These are phyloP conservation scores for Rosa rugosa DNA, from an alignment of 306 rosid genomes.

Conservation along the genomic window DNA sequence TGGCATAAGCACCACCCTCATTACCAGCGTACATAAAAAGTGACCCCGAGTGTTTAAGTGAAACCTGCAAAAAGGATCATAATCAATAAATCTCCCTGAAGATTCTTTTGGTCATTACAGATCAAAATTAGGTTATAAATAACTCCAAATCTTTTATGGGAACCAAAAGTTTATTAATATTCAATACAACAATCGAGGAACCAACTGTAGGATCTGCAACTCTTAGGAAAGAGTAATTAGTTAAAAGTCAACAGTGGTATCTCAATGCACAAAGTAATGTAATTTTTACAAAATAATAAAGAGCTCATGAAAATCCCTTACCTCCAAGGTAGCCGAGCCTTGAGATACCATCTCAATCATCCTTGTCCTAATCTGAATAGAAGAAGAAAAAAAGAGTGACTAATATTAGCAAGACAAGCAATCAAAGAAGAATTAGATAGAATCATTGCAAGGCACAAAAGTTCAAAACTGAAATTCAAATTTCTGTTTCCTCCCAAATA, in stretches of 20 bases:
- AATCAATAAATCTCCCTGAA: conserved; percentile 9
- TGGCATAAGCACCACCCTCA: conserved; percentile 95
- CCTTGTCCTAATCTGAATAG: conserved; percentile 70
- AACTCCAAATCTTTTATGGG: neutral
- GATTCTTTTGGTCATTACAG: neutral
- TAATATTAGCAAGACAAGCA: conserved; percentile 10
- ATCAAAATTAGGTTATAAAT: conserved; percentile 14
- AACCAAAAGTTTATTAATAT: neutral
- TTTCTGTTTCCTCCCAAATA: too few relatives aligned
- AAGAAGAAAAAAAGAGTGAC: conserved; percentile 26
- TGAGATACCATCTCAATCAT: conserved; percentile 91
- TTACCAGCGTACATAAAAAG: conserved; percentile 97
- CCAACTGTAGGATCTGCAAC: neutral
- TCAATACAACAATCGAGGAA: neutral
- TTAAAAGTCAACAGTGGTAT: conserved; percentile 11
- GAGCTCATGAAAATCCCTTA: conserved; percentile 32
- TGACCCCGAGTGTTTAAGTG: conserved; percentile 98
- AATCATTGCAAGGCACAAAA: conserved; percentile 16
- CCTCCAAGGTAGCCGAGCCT: conserved; percentile 92
- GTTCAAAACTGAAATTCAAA: too few relatives aligned
- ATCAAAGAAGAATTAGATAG: neutral
- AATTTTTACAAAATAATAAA: conserved; percentile 4
- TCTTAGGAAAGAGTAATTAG: neutral
- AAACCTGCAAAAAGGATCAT: conserved; percentile 60
- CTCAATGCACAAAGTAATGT: neutral